Evolutionary conservation across 1,284 basidiomycete genomes (phyloP).

Genomic region (Cryptococcus sp.): DNA sequence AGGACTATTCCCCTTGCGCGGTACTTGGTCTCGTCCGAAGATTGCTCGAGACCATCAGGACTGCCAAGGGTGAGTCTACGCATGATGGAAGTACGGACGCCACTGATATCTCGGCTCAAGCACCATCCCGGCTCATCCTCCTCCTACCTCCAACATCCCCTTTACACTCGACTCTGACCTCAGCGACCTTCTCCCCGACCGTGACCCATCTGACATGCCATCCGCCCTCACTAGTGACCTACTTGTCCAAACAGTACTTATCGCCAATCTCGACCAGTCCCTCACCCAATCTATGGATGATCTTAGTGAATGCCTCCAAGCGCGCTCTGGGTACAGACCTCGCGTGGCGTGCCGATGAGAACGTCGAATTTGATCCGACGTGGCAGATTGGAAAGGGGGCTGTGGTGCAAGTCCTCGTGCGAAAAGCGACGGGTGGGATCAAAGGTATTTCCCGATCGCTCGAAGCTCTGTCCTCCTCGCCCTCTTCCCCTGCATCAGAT

Average conservation of each 20-base stretch:
- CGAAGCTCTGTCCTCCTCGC: conserved; percentile 20
- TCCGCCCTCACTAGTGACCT: conserved; percentile 63
- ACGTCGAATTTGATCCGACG: conserved; percentile 11
- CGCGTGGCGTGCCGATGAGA: conserved; percentile 26
- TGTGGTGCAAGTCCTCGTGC: conserved; percentile 40
- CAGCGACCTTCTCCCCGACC: conserved; percentile 66
- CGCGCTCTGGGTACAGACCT: conserved; percentile 27
- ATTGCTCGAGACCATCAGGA: conserved; percentile 25
- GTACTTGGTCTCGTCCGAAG: conserved; percentile 32
- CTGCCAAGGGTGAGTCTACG: conserved; percentile 24
- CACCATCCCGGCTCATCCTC: conserved; percentile 66
- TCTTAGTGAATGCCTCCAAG: conserved; percentile 35
- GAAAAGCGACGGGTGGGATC: conserved; percentile 49
- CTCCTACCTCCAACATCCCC: conserved; percentile 62
- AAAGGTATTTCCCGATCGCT: conserved; percentile 47
- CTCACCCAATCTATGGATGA: conserved; percentile 34
- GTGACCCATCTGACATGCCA: conserved; percentile 68
- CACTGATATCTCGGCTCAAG: too few species aligned
- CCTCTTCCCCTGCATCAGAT: neutral
- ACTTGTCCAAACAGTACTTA: conserved; percentile 68
- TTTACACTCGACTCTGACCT: conserved; percentile 61
- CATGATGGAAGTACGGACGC: neutral
- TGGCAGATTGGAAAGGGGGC: conserved; percentile 13
- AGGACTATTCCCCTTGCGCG: conserved; percentile 32
- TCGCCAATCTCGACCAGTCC: conserved; percentile 60